Base-by-base conservation (phyloP, 2,329 filamentous ascomycete species). In the Davidsoniella neocaledoniae region DNA sequence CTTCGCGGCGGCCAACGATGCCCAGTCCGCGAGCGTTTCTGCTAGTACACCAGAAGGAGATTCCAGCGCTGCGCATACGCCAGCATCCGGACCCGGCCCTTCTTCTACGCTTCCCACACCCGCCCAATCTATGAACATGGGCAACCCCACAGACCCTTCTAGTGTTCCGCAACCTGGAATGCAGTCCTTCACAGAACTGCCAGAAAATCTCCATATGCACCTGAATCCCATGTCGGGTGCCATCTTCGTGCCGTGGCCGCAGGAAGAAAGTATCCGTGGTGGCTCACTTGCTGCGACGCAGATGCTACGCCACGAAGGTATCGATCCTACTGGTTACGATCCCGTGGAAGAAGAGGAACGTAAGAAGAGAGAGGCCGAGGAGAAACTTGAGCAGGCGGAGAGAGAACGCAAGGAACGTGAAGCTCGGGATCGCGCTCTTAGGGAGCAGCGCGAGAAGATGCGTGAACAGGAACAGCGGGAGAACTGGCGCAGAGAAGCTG, bases 161-260 rank as follows among this genome's bases (percentile, higher is more conserved):
- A 64, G 59, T 16, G 26, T 33, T 12, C 26, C 26, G 10, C 64
- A 63, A 53, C 63, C 63, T 38, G 62, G 61, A 2, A 54, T 58
- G 1, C 52, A 58, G 1, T 58, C 60, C 33, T 60, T 59, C 46
- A 70, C 68, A 1, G 65, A 61, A 4, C 66, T 78, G 1, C 74
- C 74, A 1, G 65, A 69, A 29, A 62, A 66, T 48, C 64, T 74
- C 53, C 66, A 63, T 47, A 65, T 66, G 48, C 70, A 68, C 55
- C 60, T 77, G 43, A 78, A 82, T 57, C 73, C 76, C 0, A 62
- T 72, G 16, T 70, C 70, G 7, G 70, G 73, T 8, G 67, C 72
- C 37, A 59, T 68, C n/a, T 93, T 87, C 66, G 72, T 78, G 43
- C 85, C 86, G 1, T 93, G 85, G 85, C 85, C 85, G 0, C 69